Conservation (phyloP, 2,329 filamentous ascomycete species). For the Cadophora sp. region DNA sequence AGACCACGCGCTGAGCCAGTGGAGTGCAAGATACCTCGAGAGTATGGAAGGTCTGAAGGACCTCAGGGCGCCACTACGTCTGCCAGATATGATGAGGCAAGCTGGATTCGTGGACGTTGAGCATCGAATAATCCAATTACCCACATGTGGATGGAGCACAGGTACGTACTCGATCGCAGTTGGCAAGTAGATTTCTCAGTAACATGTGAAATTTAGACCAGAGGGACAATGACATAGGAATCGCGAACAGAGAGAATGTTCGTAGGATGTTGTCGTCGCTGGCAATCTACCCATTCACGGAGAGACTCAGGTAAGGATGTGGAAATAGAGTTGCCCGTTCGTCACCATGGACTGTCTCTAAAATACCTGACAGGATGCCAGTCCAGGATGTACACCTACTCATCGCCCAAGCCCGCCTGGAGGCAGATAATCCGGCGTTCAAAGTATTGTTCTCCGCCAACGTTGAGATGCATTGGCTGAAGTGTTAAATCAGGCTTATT, state of each 20-base stretch:
- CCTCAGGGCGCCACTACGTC: conserved; percentile 65
- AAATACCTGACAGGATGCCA: conserved; percentile 54
- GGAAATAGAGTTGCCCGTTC: conserved; percentile 1
- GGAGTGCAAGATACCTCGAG: conserved; percentile 70
- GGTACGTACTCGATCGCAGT: conserved; percentile 54
- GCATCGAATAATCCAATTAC: conserved; percentile 67
- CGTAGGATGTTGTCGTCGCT: conserved; percentile 60
- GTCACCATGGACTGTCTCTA: conserved; percentile 20
- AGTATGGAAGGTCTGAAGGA: conserved; percentile 70
- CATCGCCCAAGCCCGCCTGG: conserved; percentile 59
- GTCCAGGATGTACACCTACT: conserved; percentile 63
- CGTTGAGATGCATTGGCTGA: conserved; percentile 18
- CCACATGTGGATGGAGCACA: conserved; percentile 72
- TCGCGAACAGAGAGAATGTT: conserved; percentile 60
- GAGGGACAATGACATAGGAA: conserved; percentile 59
- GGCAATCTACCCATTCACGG: conserved; percentile 61
- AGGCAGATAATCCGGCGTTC: conserved; percentile 59
- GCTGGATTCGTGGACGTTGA: conserved; percentile 74
- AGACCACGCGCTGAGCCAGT: conserved; percentile 70
- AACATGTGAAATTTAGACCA: conserved; percentile 48
- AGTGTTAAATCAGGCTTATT: conserved; percentile 56
- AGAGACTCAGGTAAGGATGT: conserved; percentile 35
- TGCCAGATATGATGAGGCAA: conserved; percentile 48
- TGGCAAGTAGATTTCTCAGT: background rate
- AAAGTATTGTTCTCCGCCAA: conserved; percentile 52